Evolutionary conservation across 2,329 filamentous ascomycete species (phyloP), one percentile per base, ranked within the genome.

Genomic region (Colletotrichum sp.): DNA sequence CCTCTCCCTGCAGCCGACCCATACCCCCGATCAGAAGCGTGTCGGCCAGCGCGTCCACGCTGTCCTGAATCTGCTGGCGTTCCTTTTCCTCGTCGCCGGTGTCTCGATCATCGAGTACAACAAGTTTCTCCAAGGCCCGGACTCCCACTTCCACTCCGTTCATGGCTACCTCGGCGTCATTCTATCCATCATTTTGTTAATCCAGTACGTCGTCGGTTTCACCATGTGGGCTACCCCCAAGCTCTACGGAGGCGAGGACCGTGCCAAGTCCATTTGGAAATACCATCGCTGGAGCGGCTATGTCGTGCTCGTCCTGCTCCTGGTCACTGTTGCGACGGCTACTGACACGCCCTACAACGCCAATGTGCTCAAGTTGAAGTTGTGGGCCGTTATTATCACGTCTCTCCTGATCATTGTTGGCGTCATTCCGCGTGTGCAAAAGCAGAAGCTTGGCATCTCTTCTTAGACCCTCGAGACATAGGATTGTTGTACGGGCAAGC

Each of bases 231-330:
- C 92, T 74, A 87, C 91, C 4, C 96, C 96, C 0, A 81, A 82
- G 1, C 80, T 98, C 2, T 97, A 96, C 80, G 96, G 96, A 7
- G 92, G 95, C 71, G 92, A 93, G 77, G 93, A 95, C 30, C 92
- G 92, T 5, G 96, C 96, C 25, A 97, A 96, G 89, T 88, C 88
- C 28, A 84, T 98, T 56, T 98, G 96, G 89, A 98, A 98, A 85
- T 98, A 96, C 80, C 97, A 98, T 84, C 92, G 96, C 34, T 86
- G 90, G 70, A 90, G 89, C 27, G 97, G 96, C 3, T 98, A 99
- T 82, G 78, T 92, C 9, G 86, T 96, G 74, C 85, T 96, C 70
- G 81, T 93, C 66, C 80, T 97, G 79, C 88, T 96, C 77, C 85
- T 98, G 77, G 92, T 91, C 12, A 97, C 96, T 0, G 90, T 98